Base-by-base conservation (phyloP, 192 early-diverging fungal genomes). In the Irineochytrium annulatum region DNA sequence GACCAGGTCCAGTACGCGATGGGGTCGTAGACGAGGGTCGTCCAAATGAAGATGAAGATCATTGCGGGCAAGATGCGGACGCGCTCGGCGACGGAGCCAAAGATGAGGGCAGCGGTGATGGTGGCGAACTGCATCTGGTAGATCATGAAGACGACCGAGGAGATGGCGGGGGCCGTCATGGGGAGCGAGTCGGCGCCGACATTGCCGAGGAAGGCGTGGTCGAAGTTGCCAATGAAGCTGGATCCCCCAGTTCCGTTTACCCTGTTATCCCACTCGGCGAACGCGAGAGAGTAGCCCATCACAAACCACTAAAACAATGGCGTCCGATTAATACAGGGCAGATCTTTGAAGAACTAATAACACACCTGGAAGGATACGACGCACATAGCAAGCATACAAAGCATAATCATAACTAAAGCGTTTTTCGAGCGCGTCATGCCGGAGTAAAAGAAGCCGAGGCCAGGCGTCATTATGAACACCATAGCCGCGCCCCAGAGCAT, bases 391-490 rank as follows among this genome's bases (percentile, higher is more conserved):
- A 73, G 55, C 59, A 71, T 62, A 29, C 59, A 91, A 37, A 92
- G 75, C 77, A 95, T 86, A 31, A 96, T 86, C 55, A 98, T 63
- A 8, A 90, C 90, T 13, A 98, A 80, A 0, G 92, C 88, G 78
- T 95, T 94, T 75, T 98, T 98, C 63, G 80, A 80, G 27, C 92
- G 78, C 13, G 91, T 85, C 87, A 96, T 88, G 34, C 95, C 95
- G 48, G 91, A 90, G 80, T 98, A 98, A 58, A 96, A 93, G 75
- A 93, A 87, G 5, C 94, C 95, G 34, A 98, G 83, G 43, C 91
- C 95, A 1, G 95, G 93, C 26, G 87, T 85, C 94, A 98, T 98
- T 60, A 98, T 76, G 72, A 93, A 92, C 34, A 98, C 92, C 37
- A 95, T 69, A 0, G 86, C 87, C 2, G 91, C 77, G 19, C 79